Conservation (phyloP, 208 protist genomes). For the Acanthamoeba sp. region DNA sequence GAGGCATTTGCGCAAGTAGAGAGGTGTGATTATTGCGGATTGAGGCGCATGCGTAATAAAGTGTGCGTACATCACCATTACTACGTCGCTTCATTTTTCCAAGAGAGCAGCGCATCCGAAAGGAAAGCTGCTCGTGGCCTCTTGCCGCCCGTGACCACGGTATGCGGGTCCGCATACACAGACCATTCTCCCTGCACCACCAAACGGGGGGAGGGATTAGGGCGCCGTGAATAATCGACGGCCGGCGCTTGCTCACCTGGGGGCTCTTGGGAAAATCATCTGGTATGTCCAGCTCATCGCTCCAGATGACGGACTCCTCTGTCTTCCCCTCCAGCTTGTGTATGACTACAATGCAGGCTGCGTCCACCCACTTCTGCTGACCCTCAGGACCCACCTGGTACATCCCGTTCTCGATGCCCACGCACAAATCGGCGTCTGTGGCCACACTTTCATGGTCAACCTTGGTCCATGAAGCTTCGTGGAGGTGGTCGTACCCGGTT, state of each 20-base stretch:
- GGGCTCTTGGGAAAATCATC: conserved; percentile 25
- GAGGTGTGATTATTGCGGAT: not conserved
- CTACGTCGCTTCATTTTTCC: not conserved
- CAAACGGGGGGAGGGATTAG: too few relatives aligned
- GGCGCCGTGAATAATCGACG: too few relatives aligned
- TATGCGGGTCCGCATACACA: not conserved
- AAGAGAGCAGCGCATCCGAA: not conserved
- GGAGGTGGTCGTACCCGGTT: not conserved
- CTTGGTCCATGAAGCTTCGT: not conserved
- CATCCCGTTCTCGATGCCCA: conserved; percentile 28
- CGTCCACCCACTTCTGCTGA: conserved; percentile 13
- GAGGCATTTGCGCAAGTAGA: conserved; percentile 50
- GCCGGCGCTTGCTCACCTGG: too few relatives aligned
- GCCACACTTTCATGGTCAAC: not conserved
- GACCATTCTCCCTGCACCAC: conserved; percentile 6
- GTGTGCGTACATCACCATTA: not conserved
- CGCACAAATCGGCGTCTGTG: conserved; percentile 26
- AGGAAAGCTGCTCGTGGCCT: not conserved
- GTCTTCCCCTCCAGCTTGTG: not conserved
- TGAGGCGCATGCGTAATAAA: not conserved
- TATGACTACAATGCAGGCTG: not conserved
- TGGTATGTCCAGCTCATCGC: conserved; percentile 26
- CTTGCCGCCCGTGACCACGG: not conserved
- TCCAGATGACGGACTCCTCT: not conserved
- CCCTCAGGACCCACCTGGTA: not conserved